phyloP scores from a whole-genome alignment of 768 basidiomycete species.

The Suillus occidentalis region DNA sequence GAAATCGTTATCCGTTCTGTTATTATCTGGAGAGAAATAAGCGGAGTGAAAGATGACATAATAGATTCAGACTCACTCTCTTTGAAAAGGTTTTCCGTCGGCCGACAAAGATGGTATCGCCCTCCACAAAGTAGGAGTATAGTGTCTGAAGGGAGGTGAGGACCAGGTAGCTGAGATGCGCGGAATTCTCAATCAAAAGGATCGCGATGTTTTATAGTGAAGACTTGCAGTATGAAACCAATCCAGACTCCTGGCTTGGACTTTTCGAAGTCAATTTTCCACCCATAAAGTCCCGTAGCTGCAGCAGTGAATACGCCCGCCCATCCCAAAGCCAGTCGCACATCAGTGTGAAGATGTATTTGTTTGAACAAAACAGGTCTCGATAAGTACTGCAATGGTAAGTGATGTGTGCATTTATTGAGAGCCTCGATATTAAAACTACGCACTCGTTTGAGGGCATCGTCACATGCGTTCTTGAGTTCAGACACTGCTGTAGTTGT shows the following conservation, averaged over 20 bases:
- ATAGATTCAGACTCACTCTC: slow-evolving; percentile 51
- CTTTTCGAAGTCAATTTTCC: slow-evolving; percentile 85
- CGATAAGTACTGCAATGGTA: slow-evolving; percentile 66
- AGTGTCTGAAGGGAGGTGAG: slow-evolving; percentile 72
- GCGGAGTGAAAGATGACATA: background rate
- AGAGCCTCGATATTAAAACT: background rate
- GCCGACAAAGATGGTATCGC: slow-evolving; percentile 82
- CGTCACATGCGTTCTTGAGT: slow-evolving; percentile 77
- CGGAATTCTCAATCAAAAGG: slow-evolving; percentile 9
- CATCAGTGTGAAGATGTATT: slow-evolving; percentile 84
- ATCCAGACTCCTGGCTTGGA: slow-evolving; percentile 78
- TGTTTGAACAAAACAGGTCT: slow-evolving; percentile 83
- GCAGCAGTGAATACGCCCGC: slow-evolving; percentile 78
- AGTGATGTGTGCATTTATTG: background rate
- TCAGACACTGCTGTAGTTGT: slow-evolving; percentile 57
- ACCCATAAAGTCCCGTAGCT: slow-evolving; percentile 83
- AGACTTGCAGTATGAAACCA: slow-evolving; percentile 73
- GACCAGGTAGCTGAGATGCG: slow-evolving; percentile 60
- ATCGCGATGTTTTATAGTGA: slow-evolving; percentile 9
- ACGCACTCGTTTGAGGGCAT: slow-evolving; percentile 84
- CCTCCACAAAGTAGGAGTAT: slow-evolving; percentile 86
- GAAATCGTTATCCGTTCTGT: slow-evolving; percentile 85
- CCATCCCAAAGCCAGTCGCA: slow-evolving; percentile 87
- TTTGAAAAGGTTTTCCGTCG: slow-evolving; percentile 89
- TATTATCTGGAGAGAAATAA: slow-evolving; percentile 60